Conservation (phyloP, 2,329 filamentous ascomycete species). For the Cercospora berteroae region DNA sequence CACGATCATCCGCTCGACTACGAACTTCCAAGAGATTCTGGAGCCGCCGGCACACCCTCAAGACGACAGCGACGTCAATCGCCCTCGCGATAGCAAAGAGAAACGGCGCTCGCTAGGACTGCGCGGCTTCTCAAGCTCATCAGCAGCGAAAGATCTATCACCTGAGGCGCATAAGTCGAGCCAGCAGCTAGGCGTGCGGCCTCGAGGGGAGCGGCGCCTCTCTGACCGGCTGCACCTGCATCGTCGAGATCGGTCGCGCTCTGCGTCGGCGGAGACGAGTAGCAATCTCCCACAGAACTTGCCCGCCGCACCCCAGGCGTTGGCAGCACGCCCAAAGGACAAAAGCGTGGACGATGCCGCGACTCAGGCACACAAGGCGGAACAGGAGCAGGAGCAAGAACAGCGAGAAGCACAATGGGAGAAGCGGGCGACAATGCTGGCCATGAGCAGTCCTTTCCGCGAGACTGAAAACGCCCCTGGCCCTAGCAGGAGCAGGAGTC, state of each 20-base stretch:
- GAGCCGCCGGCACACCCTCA: slow-evolving; percentile 59
- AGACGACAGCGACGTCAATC: slow-evolving; percentile 38
- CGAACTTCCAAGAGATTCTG: slow-evolving; percentile 74
- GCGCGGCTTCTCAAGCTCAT: slow-evolving; percentile 36
- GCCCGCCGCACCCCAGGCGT: slow-evolving; percentile 73
- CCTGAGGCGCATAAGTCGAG: slow-evolving; percentile 10
- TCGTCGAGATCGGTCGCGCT: slow-evolving; percentile 42
- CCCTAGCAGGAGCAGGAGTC: slow-evolving; percentile 33
- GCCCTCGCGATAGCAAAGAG: slow-evolving; percentile 17
- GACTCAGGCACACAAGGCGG: slow-evolving; percentile 18
- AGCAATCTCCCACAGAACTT: slow-evolving; percentile 76
- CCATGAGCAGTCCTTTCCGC: slow-evolving; percentile 51
- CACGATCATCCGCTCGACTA: slow-evolving; percentile 82
- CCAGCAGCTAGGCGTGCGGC: slow-evolving; percentile 28
- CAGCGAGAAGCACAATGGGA: slow-evolving; percentile 80
- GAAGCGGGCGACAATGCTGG: slow-evolving; percentile 85
- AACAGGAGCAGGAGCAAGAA: slow-evolving; percentile 48
- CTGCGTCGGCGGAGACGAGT: slow-evolving; percentile 58
- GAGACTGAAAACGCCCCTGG: slow-evolving; percentile 25
- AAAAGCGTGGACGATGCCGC: slow-evolving; percentile 37
- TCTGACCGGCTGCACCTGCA: slow-evolving; percentile 73
- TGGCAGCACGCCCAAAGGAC: slow-evolving; percentile 37
- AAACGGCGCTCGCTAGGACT: slow-evolving; percentile 38
- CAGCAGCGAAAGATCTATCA: slow-evolving; percentile 26
- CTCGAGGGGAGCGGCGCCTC: slow-evolving; percentile 49